phyloP scores from a whole-genome alignment of 2,329 filamentous ascomycete species.

The Stachybotrys chlorohalonatus region DNA sequence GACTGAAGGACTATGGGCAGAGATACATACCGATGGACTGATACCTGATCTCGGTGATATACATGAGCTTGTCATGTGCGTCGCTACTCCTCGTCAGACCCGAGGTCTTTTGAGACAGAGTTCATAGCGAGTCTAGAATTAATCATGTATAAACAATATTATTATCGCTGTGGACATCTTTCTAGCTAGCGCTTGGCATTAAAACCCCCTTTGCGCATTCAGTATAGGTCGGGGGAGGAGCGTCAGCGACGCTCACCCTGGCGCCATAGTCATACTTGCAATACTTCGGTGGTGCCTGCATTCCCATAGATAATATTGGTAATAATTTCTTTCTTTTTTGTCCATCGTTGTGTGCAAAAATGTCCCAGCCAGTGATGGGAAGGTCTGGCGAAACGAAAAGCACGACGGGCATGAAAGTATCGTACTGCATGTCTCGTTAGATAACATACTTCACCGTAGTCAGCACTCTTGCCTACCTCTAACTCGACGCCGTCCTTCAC shows the following conservation, averaged over 20 bases:
- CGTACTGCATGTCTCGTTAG: neutral
- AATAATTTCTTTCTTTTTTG: neutral
- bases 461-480: neutral
- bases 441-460: neutral
- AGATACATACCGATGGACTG: neutral
- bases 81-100: too few species aligned
- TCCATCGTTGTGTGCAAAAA: neutral
- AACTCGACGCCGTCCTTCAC: neutral
- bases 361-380: constrained; percentile 2
- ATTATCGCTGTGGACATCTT: neutral
- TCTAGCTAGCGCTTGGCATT: neutral
- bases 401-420: neutral
- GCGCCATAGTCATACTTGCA: neutral
- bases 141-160: too few species aligned
- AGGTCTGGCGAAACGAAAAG: constrained; percentile 2
- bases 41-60: neutral
- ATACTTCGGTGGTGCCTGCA: constrained; percentile 1
- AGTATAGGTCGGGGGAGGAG: neutral
- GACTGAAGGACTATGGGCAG: too few species aligned
- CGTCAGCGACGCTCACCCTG: neutral
- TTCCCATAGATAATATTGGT: neutral
- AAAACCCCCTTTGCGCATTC: too few species aligned
- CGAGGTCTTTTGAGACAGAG: too few species aligned
- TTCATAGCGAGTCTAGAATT: too few species aligned
- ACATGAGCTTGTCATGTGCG: too few species aligned